A percentile compares a stretch with the other conserved stretches of the same genome.
Conservation (phyloP, 2,329 filamentous ascomycete genomes). For the Gaeumannomyces tritici region DNA sequence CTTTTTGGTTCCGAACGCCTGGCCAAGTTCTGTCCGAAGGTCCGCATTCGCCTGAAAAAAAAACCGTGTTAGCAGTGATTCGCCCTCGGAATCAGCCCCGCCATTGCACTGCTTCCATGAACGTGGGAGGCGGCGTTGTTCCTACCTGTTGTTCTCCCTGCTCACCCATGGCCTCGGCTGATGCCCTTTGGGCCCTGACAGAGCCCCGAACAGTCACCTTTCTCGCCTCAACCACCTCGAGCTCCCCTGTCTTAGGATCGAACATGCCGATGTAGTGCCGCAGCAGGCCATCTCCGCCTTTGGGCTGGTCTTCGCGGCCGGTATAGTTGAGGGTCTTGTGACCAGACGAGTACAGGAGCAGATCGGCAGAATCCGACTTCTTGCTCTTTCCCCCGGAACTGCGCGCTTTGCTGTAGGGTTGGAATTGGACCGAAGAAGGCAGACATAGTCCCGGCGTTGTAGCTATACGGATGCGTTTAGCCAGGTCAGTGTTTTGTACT, state of each 20-base stretch:
- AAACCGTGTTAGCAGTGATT: background rate
- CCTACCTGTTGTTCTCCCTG: constrained; percentile 25
- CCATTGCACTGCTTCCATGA: background rate
- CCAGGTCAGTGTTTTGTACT: background rate
- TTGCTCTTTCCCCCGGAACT: constrained; percentile 21
- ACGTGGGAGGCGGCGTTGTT: background rate
- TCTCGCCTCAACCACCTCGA: constrained; percentile 53
- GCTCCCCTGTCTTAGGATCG: constrained; percentile 47
- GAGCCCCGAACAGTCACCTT: constrained; percentile 52
- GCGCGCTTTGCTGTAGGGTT: constrained; percentile 36
- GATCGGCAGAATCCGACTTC: constrained; percentile 28
- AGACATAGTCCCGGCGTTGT: constrained; percentile 29
- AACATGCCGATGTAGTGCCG: constrained; percentile 59
- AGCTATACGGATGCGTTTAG: constrained; percentile 16
- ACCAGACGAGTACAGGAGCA: constrained; percentile 47
- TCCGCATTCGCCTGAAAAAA: constrained; percentile 47
- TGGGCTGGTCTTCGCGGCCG: constrained; percentile 39
- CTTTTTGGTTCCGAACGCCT: constrained; percentile 79
- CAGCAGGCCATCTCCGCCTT: constrained; percentile 31
- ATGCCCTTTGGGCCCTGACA: constrained; percentile 44
- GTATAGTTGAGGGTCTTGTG: constrained; percentile 52
- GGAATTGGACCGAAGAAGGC: constrained; percentile 29
- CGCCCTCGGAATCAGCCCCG: background rate
- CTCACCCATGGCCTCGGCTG: constrained; percentile 33
- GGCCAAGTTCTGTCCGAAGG: constrained; percentile 59